Percentiles rank a stretch among this genome's conserved stretches.
phyloP scores from a whole-genome alignment of 1,284 basidiomycete species.

The Ceratobasidium sp. region DNA sequence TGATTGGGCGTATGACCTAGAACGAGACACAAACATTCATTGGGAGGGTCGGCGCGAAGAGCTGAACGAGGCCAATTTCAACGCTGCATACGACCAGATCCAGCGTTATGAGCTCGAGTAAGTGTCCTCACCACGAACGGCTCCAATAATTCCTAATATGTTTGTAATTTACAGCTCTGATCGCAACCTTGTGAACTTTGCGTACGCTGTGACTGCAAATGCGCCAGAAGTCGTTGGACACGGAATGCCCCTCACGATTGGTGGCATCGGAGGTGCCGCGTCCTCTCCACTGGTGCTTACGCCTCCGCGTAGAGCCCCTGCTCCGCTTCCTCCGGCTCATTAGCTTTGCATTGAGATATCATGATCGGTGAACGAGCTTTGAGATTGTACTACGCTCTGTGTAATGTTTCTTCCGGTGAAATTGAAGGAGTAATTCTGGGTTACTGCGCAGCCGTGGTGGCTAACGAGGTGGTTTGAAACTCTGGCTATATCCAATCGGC shows the following conservation, averaged over 20 bases:
- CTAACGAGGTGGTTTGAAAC: no score
- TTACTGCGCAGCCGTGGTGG: no score
- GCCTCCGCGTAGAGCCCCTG: slow-evolving; percentile 7
- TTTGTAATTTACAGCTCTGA: slow-evolving; percentile 10
- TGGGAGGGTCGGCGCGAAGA: slow-evolving; percentile 21
- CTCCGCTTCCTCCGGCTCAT: neutral
- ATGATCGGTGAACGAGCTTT: no score
- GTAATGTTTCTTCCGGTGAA: no score
- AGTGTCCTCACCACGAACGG: neutral
- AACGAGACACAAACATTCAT: slow-evolving; percentile 1
- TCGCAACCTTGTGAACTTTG: slow-evolving; percentile 30
- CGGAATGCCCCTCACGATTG: slow-evolving; percentile 6
- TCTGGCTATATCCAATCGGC: no score
- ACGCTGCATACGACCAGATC: slow-evolving; percentile 33
- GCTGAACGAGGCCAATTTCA: slow-evolving; percentile 32
- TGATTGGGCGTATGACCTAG: slow-evolving; percentile 37
- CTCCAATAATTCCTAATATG: neutral
- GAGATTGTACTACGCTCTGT: no score
- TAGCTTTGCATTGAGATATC: no score
- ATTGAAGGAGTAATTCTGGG: no score
- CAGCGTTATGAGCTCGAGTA: slow-evolving; percentile 39
- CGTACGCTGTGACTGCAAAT: slow-evolving; percentile 29
- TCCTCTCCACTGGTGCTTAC: slow-evolving; percentile 24
- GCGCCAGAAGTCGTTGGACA: neutral
- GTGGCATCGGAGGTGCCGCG: slow-evolving; percentile 16